Evolutionary conservation across 164 flowering plant genomes (phyloP), one percentile per base, ranked within the genome.

Genomic region (Hamamelis virginiana): DNA sequence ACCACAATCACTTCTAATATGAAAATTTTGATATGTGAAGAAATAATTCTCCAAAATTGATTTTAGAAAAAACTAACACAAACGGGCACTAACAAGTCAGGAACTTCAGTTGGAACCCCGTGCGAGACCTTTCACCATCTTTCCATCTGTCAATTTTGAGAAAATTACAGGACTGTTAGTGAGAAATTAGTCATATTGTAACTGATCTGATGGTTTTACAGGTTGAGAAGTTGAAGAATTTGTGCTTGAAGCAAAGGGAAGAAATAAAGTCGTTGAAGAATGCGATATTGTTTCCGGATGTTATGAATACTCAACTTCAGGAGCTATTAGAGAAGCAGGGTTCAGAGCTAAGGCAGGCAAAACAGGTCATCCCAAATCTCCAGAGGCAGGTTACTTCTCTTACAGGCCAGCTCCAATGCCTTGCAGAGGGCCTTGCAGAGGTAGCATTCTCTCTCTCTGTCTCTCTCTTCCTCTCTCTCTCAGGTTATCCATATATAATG

Each of bases 361-460:
- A 82, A 65, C 86, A 89, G 53, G 78, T 91, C 26, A 91, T 95
- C 57, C 98, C 98, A 19, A 75, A 78, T 59, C 87, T 95, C 4
- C 97, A 95, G 69, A 84, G 56, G 78, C 97, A 95, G 81, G 97
- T 95, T 59, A 75, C 89, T 69, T 91, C 92, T 43, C 97, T 95
- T 55, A 89, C 96, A 0, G 92, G 86, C 28, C 95, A 95, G 75
- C 88, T 95, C 27, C 96, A 89, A 61, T 80, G 81, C 77, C 85
- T 95, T 19, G 97, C 97, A 0, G 87, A 87, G 69, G 97, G 81
- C 78, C 92, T 94, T 59, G 97, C 96, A 5, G 94, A 91, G 98
- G 98, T 94, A 87, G 23, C 43, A 15, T 25, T 26, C 18, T 23
- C 33, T 58, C 38, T 58, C 21, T 10, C 41, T 26, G 12, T 0